Evolutionary conservation across 345 rosid genomes (phyloP).

Genomic region (Leavenworthia alabamica): DNA sequence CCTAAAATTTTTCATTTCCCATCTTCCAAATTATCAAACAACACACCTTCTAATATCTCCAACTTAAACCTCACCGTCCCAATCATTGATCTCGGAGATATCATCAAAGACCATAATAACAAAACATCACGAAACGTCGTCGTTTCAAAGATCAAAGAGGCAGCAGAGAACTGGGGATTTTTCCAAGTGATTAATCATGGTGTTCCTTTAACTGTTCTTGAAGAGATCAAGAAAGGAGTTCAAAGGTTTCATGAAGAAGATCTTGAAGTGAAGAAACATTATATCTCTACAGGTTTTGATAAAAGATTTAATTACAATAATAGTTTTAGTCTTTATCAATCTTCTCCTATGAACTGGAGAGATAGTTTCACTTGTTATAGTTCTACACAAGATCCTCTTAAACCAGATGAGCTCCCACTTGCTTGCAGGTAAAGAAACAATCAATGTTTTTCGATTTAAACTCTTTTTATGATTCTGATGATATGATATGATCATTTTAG

Average conservation of each 20-base stretch:
- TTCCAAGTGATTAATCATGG: conserved; percentile 50
- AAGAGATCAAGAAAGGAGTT: conserved; percentile 24
- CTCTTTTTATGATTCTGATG: too few species aligned
- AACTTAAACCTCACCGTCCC: conserved; percentile 23
- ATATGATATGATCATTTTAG: not conserved
- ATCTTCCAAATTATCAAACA: conserved; percentile 3
- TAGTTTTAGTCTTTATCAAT: conserved; percentile 28
- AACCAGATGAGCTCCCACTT: conserved; percentile 34
- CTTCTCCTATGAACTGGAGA: conserved; percentile 34
- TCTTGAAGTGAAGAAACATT: not conserved
- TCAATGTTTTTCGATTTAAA: too few species aligned
- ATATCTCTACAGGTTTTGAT: not conserved
- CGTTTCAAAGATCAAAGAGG: conserved; percentile 26
- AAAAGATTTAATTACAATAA: conserved; percentile 11
- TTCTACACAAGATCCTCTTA: conserved; percentile 36
- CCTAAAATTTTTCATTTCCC: conserved; percentile 30
- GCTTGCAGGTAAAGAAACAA: conserved; percentile 43
- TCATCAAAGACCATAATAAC: not conserved
- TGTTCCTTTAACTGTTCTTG: conserved; percentile 30
- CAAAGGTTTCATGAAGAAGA: conserved; percentile 19
- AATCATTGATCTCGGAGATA: conserved; percentile 30
- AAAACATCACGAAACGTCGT: not conserved
- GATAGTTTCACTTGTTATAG: conserved; percentile 19
- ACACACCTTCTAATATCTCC: not conserved
- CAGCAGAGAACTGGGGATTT: conserved; percentile 32